Evolutionary conservation across 306 rosid genomes (phyloP), one percentile per base, ranked within the genome.

Genomic region (Vachellia collinsii): DNA sequence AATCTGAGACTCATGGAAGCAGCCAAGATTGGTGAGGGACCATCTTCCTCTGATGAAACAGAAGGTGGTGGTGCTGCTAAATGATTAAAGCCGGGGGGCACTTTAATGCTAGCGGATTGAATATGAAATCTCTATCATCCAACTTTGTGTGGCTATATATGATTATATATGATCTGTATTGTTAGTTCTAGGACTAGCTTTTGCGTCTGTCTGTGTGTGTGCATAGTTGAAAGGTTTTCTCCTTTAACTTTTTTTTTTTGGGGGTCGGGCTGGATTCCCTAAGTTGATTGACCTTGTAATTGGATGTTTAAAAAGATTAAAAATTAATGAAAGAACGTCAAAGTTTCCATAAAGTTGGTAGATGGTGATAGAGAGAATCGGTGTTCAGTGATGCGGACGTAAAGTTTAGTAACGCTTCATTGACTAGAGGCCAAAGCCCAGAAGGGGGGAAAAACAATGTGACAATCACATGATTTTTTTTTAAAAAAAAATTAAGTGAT

Each of bases 31-130:
- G 83, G 83, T 62, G 83, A 83, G 69, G 89, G 84, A 71, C 76
- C 86, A 80, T 80, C 91, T 73, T 86, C 86, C 53, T 77, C 84
- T 82, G 84, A 80, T 36, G 75, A 84, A 80, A 82, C 80, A 76
- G 38, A 80, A 25, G 67, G 66, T 22, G 14, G 53, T 3, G 63
- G 63, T 56, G 3, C 63, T 8, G 63, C 34, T 61, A 48, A 29
- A 62, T 46, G 47, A 43, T 86, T 23, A 65, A 64, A 79, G 79
- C 78, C 77, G 0, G 83, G 66, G 67, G 58, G 67, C 16, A 61
- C 75, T 39, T 39, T 39, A 67, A 67, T 67, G 47, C 23, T 61
- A 72, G 65, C 44, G 53, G 56, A 36, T 17, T 78, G 37, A 64
- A 76, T 74, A 69, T 82, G 74, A 73, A 75, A 75, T 81, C 16